These are phyloP conservation scores for Fragaria iinumae DNA, from an alignment of 306 rosid species.

Conservation along the genomic window DNA sequence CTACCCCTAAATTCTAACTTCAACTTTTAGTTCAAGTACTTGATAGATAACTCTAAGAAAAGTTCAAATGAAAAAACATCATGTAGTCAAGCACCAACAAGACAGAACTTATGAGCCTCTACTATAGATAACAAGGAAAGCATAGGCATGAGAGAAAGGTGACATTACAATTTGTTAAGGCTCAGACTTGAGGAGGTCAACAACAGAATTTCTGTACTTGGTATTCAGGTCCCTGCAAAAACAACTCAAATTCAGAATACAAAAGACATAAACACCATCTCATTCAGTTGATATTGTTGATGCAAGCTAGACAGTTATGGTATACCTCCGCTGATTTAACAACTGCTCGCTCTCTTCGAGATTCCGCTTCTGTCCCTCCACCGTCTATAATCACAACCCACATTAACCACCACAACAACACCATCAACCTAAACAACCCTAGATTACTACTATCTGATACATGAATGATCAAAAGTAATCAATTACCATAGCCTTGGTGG, in stretches of 20 bases:
- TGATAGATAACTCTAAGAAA: background rate
- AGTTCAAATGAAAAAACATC: background rate
- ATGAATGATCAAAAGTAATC: background rate
- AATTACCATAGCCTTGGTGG: slow-evolving; percentile 83
- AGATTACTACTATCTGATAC: background rate
- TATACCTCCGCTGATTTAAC: slow-evolving; percentile 70
- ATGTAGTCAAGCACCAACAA: background rate
- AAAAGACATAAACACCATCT: slow-evolving; percentile 15
- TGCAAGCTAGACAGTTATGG: slow-evolving; percentile 3
- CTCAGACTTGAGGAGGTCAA: slow-evolving; percentile 67
- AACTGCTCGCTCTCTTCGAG: slow-evolving; percentile 75
- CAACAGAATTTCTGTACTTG: slow-evolving; percentile 64
- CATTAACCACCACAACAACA: slow-evolving; percentile 23
- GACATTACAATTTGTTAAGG: slow-evolving; percentile 31
- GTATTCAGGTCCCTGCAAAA: slow-evolving; percentile 63
- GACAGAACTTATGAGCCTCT: background rate
- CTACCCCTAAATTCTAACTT: background rate
- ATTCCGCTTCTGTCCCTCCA: slow-evolving; percentile 83
- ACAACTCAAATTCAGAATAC: background rate
- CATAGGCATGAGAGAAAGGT: slow-evolving; percentile 5
- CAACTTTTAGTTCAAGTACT: background rate
- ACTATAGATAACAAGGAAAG: background rate
- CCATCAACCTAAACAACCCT: background rate
- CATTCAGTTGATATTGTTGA: slow-evolving; percentile 1
- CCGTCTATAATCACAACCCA: slow-evolving; percentile 54